Base-by-base conservation (phyloP, 2,329 filamentous ascomycete genomes). In the Colletotrichum euphorbiae region DNA sequence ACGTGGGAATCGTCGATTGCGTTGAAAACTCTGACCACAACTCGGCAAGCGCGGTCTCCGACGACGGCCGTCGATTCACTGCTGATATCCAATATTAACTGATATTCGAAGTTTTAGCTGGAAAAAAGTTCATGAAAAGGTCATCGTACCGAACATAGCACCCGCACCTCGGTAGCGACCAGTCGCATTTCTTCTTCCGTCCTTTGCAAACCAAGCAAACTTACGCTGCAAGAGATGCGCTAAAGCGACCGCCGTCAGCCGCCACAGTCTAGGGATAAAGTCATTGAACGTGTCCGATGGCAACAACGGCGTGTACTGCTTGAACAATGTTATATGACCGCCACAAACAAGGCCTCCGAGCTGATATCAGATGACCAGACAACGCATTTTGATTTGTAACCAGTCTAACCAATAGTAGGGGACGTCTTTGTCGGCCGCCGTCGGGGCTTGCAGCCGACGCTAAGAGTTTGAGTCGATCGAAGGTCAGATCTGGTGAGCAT, bases 371-470 rank as follows among this genome's bases (percentile, higher is more conserved):
- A 52, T 52, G 48, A 9, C 33, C 24, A 12, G 4, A n/a, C 28
- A 2, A 9, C 21, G 1, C 9, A 17, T 13, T 11, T 21, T 52
- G 45, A 60, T 65, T 54, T 65, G 62, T 65, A 65, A 52, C 40
- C 24, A 13, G 40, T 19, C 40, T 38, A 46, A n/a, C 46, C 33
- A 19, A 24, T 57, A n/a, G 7, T 5, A n/a, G 28, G 15, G 15
- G 8, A 4, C 17, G 21, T 28, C 40, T 5, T 15, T 13, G 38
- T 52, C 55, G 56, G 56, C 38, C 38, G 55, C 12, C 24, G 46
- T 52, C 38, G 56, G 46, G 40, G 24, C 38, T 51, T 65, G 62
- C 38, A 54, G 62, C 40, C 43, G 51, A 40, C 51, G 51, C 59
- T 57, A 56, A 31, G 24, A 38, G 36, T 8, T 12, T 38, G 36